Evolutionary conservation across 2,329 filamentous ascomycete genomes (phyloP).

Genomic region (Talaromyces rugulosus): DNA sequence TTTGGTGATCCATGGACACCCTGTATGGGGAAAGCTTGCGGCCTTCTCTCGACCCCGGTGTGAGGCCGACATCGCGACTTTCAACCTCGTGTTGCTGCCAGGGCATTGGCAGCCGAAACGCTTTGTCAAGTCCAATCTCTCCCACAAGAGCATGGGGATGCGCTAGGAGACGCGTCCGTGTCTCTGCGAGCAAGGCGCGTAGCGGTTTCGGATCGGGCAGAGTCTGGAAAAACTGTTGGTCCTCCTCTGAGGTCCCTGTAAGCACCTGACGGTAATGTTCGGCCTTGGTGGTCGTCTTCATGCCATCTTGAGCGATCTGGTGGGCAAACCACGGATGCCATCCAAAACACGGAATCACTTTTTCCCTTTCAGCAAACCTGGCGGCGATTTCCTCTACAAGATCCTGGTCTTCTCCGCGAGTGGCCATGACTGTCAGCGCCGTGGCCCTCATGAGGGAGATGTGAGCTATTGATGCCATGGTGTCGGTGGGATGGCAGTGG

Average conservation of each 20-base stretch:
- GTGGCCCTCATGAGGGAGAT: slow-evolving; percentile 56
- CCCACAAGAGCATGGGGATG: slow-evolving; percentile 57
- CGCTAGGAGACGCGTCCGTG: slow-evolving; percentile 42
- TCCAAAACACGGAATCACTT: slow-evolving; percentile 58
- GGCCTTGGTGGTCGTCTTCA: slow-evolving; percentile 28
- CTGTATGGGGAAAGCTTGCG: slow-evolving; percentile 54
- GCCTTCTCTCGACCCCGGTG: slow-evolving; percentile 59
- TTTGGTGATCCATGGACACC: slow-evolving; percentile 56
- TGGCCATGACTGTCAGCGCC: slow-evolving; percentile 60
- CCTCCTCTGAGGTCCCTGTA: slow-evolving; percentile 31
- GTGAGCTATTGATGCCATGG: slow-evolving; percentile 51
- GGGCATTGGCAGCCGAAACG: slow-evolving; percentile 56
- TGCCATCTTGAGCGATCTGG: slow-evolving; percentile 39
- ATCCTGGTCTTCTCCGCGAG: slow-evolving; percentile 57
- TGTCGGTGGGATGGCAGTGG: slow-evolving; percentile 65
- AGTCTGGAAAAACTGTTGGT: slow-evolving; percentile 44
- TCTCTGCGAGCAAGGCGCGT: slow-evolving; percentile 48
- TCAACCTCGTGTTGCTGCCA: slow-evolving; percentile 37
- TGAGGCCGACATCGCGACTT: slow-evolving; percentile 38
- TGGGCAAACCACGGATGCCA: slow-evolving; percentile 69
- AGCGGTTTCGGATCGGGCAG: slow-evolving; percentile 54
- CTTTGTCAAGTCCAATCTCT: slow-evolving; percentile 59
- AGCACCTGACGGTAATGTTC: slow-evolving; percentile 54
- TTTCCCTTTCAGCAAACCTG: neutral
- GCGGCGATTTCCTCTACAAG: slow-evolving; percentile 51